Evolutionary conservation across 192 early-diverging fungal genomes (phyloP), one percentile per base, ranked within the genome.

Genomic region (Coemansia sp.): DNA sequence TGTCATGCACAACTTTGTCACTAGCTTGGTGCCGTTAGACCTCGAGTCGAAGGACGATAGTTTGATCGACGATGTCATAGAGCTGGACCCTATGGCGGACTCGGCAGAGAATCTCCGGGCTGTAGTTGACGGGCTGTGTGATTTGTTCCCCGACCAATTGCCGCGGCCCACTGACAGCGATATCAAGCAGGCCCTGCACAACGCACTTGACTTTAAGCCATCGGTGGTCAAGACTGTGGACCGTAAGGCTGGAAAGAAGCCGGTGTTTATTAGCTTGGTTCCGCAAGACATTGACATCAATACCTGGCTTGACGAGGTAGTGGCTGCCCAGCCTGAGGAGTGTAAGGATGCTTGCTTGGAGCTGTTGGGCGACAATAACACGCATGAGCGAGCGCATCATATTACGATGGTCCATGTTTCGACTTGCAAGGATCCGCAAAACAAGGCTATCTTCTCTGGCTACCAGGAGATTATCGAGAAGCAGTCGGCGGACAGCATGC

Each of bases 1-100:
- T 18, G 71, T 94, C 13, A 91, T 95, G 57, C 69, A 80, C 16
- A 59, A 27, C 29, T 92, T 93, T 73, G 66, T 91, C 3, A 43
- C 51, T 5, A 41, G 51, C 1, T 85, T 92, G 55, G 66, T 86
- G 33, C 85, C 89, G 13, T 34, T 93, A 0, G 86, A 94, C 65
- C 73, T 77, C 3, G 80, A 86, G 31, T 65, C 79, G 6, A 72
- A 66, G 5, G 77, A 80, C 0, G 92, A 93, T 49, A 49, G 74
- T 1, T 52, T 80, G 16, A 87, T 93, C 49, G 86, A 87, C 40
- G 67, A 84, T 20, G 85, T 92, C 2, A 78, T 95, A 22, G 82
- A 87, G 60, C 73, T 90, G 59, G 85, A 85, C 29, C 79, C 89
- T 15, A 42, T 85, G 42, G 87, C 83, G 10, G 82, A 85, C 22